These are phyloP conservation scores for Mesembryanthemum crystallinum DNA, from an alignment of 148 eudicot species.

Conservation along the genomic window DNA sequence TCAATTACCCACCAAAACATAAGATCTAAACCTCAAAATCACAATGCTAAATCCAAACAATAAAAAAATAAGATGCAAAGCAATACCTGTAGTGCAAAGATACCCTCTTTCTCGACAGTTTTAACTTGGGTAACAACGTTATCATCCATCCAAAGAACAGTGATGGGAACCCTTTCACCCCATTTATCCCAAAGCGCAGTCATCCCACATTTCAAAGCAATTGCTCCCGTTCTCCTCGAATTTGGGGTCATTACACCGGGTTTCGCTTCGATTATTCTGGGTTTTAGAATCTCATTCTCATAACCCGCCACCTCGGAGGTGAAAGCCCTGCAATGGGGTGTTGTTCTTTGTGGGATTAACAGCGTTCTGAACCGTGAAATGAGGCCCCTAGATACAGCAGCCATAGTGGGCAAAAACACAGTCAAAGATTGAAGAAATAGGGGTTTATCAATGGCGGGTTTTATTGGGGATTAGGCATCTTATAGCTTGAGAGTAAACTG, in stretches of 20 bases:
- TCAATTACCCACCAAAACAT: slow-evolving; percentile 3
- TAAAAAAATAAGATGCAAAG: not conserved
- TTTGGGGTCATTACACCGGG: slow-evolving; percentile 57
- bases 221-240: slow-evolving; percentile 69
- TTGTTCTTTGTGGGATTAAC: slow-evolving; percentile 26
- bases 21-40: slow-evolving; percentile 13
- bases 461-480: not conserved
- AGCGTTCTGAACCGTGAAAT: slow-evolving; percentile 47
- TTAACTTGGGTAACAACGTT: slow-evolving; percentile 91
- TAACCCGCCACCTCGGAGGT: slow-evolving; percentile 28
- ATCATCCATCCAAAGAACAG: slow-evolving; percentile 82
- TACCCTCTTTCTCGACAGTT: slow-evolving; percentile 83
- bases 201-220: slow-evolving; percentile 95
- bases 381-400: slow-evolving; percentile 55
- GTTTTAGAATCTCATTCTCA: slow-evolving; percentile 22
- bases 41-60: not conserved
- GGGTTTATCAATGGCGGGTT: not conserved
- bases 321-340: slow-evolving; percentile 35
- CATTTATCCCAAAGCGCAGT: slow-evolving; percentile 93
- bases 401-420: slow-evolving; percentile 27
- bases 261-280: slow-evolving; percentile 54
- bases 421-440: not conserved
- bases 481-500: not conserved
- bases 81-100: slow-evolving; percentile 80
- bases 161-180: slow-evolving; percentile 81